Percentiles rank a stretch among this genome's conserved stretches.
phyloP scores from a whole-genome alignment of 768 basidiomycete species.

The Chiua virens region DNA sequence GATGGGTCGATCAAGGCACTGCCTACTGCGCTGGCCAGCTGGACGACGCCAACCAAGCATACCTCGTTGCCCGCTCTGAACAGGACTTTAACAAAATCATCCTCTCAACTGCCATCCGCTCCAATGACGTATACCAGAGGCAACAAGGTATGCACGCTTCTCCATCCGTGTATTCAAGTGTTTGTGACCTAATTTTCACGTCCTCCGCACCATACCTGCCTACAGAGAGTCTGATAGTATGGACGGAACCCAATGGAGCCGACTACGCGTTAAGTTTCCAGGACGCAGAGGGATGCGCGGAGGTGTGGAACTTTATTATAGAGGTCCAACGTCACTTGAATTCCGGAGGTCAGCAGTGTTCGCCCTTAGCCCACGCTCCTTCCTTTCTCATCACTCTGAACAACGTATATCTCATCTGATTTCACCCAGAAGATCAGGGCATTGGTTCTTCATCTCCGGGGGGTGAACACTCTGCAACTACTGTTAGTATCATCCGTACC shows the following conservation, averaged over 20 bases:
- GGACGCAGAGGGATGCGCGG: conserved; percentile 90
- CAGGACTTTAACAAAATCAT: conserved; percentile 69
- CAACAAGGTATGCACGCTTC: conserved; percentile 66
- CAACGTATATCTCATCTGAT: conserved; percentile 12
- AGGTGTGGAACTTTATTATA: conserved; percentile 96
- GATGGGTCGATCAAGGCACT: conserved; percentile 96
- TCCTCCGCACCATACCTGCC: conserved; percentile 7
- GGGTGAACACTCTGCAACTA: conserved; percentile 57
- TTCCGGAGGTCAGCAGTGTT: conserved; percentile 48
- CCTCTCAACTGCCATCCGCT: conserved; percentile 76
- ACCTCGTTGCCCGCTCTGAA: conserved; percentile 84
- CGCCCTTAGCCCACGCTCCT: conserved; percentile 19
- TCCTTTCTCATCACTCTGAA: conserved; percentile 15
- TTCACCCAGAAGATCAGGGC: conserved; percentile 43
- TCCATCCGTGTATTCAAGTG: background rate
- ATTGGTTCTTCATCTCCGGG: conserved; percentile 64
- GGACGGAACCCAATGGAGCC: conserved; percentile 94
- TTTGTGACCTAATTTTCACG: conserved; percentile 1
- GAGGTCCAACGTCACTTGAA: conserved; percentile 89
- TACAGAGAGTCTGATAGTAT: conserved; percentile 94
- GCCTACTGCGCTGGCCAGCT: conserved; percentile 94
- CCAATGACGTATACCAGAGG: conserved; percentile 82
- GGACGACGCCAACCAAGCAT: conserved; percentile 71
- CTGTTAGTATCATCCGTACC: conserved; percentile 64
- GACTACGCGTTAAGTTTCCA: conserved; percentile 98